Base-by-base conservation (phyloP, 2,329 filamentous ascomycete species). In the Pseudofabraea citricarpa region DNA sequence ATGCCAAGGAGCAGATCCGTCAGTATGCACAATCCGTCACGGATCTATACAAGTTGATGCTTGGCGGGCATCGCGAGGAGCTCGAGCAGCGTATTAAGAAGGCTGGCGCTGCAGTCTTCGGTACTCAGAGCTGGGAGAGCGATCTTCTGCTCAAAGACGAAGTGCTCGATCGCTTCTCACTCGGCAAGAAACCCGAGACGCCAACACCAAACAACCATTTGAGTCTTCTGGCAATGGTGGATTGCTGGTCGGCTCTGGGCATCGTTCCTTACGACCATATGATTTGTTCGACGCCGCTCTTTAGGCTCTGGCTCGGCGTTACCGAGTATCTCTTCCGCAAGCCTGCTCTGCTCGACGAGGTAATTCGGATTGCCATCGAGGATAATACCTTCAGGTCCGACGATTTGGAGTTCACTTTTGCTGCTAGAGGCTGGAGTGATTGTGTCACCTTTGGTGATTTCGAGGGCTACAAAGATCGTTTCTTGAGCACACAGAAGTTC, bases 201-300 rank as follows among this genome's bases (percentile, higher is more conserved):
- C 56, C 68, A n/a, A 78, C 88, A 16, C 88, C 85, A 41, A 98
- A 98, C 68, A 98, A 93, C 62, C 94, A 98, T 65, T 76, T 98
- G 22, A 90, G 84, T 62, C 74, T 98, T 45, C 75, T 98, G 35
- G 93, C 90, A 36, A 98, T 98, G 80, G 94, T 97, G 33, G 93
- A 98, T 69, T 97, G 91, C 68, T 98, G 93, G 93, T 93, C 87
- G 61, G 87, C 88, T 54, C 76, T 97, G 36, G 86, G 83, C 24
- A 98, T 96, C 57, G 86, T 94, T 37, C 93, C 93, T 1, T 98
- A 98, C 65, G 91, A 98, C 66, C 94, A 98, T 71, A 98, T 98
- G 90, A 94, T 98, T 55, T 98, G 93, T 71, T 95, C 90, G 42
- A 98, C 93, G 29, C 93, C 93, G 70, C 79, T 97, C 36, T 98